Evolutionary conservation across 202 grass and related monocot species (phyloP), one percentile per base, ranked within the genome.

Genomic region (Dendrocalamus latiflorus): DNA sequence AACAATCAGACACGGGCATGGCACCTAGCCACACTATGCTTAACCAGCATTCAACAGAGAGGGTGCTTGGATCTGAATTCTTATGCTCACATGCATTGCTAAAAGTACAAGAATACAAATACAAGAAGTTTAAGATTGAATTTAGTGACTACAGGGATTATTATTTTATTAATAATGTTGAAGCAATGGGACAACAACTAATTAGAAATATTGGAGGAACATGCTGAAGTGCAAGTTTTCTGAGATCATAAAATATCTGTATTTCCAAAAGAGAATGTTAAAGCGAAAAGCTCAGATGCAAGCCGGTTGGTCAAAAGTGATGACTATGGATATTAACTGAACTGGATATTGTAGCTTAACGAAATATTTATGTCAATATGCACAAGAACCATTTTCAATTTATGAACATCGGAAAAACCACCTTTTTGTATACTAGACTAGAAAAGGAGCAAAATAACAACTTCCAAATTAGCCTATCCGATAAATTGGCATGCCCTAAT

Each of bases 201-300:
- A 44, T 48, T 77, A 77, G 43, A 34, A 20, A 83, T 65, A 60
- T 18, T 44, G 22, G 33, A 39, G 51, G 24, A 36, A 49, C 51
- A 72, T n/a, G 25, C 11, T 48, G 1, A 33, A 34, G 21, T 15
- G 25, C 2, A 70, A 61, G 17, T 51, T 81, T 36, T 49, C 28
- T 75, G 34, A 53, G 1, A 33, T 47, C 75, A 80, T 13, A 65
- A 80, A 70, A 55, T 51, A 87, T 62, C 16, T 11, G 25, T 34
- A 68, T 79, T 88, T 54, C 75, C 25, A n/a, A 48, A 61, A 77
- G 58, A 88, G 18, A 81, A 77, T 34, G 16, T 60, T 60, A 43
- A 74, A 83, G 15, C 68, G 24, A 58, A 78, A 84, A 81, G 24
- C 56, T 63, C 36, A 79, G 51, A 41, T 16, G 2, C 20, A 62